Conservation (phyloP, 306 rosid species). For the Castanea crenata region DNA sequence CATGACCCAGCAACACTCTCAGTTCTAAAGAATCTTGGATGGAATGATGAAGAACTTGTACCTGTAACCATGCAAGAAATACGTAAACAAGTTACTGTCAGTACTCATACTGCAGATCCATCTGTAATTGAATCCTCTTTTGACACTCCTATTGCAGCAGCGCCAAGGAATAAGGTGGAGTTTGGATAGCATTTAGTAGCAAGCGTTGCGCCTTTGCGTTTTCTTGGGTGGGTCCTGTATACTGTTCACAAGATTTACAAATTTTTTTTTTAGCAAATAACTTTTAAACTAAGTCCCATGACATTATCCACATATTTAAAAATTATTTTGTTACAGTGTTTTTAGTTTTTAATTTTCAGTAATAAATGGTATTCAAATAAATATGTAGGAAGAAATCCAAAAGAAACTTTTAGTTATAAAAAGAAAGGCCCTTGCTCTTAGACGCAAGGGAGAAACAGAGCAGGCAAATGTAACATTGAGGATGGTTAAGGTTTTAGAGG, state of each 20-base stretch:
- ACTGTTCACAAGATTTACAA: no score
- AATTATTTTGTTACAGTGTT: no score
- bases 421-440: conserved; percentile 71
- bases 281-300: no score
- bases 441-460: conserved; percentile 73
- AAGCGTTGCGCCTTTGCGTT: no score
- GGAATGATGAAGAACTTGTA: conserved; percentile 53
- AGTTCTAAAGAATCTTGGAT: conserved; percentile 56
- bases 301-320: no score
- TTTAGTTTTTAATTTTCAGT: no score
- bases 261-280: no score
- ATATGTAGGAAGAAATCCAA: conserved; percentile 56
- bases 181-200: no score
- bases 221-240: no score
- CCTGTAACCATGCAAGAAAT: conserved; percentile 27
- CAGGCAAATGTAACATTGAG: conserved; percentile 68
- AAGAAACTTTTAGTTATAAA: conserved; percentile 79
- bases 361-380: no score
- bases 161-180: conserved; percentile 35
- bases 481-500: conserved; percentile 62
- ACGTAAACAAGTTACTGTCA: conserved; percentile 27
- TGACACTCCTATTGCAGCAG: conserved; percentile 33
- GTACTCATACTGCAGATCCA: conserved; percentile 18
- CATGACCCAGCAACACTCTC: conserved; percentile 61
- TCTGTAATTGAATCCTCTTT: conserved; percentile 39